Percentiles rank a stretch among this genome's conserved stretches.
Conservation (phyloP, 225 moss, liverwort and hornwort genomes). For the Antitrichia curtipendula region DNA sequence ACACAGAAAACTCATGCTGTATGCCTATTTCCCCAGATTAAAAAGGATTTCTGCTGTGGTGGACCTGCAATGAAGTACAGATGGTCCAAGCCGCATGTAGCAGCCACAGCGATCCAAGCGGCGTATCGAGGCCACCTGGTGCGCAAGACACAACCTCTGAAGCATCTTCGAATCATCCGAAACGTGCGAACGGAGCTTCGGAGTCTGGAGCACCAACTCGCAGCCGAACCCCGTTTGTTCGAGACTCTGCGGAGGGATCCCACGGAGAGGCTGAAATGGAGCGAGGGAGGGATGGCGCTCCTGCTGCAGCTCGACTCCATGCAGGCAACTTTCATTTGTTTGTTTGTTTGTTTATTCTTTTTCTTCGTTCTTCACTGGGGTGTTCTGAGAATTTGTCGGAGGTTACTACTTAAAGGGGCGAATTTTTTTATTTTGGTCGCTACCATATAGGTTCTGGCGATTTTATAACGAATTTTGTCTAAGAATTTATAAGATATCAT, state of each 20-base stretch:
- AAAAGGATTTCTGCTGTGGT: background rate
- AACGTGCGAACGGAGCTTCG: conserved; percentile 15
- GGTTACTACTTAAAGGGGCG: background rate
- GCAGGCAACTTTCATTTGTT: background rate
- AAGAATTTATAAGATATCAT: background rate
- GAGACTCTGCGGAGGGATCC: conserved; percentile 15
- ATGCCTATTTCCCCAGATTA: background rate
- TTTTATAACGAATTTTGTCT: background rate
- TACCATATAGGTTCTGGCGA: background rate
- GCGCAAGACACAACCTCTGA: conserved; percentile 36
- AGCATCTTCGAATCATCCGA: conserved; percentile 30
- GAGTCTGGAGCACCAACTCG: conserved; percentile 1
- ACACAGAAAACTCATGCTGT: background rate
- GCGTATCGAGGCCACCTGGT: conserved; percentile 34
- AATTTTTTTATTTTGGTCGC: background rate
- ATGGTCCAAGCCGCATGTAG: background rate
- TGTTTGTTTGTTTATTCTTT: background rate
- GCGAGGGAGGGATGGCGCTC: conserved; percentile 40
- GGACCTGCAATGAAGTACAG: conserved; percentile 28
- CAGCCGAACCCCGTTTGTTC: conserved; percentile 8
- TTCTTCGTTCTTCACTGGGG: background rate
- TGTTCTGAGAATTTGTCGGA: background rate
- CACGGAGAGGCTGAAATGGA: conserved; percentile 34
- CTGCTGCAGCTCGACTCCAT: conserved; percentile 48
- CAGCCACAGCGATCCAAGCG: conserved; percentile 39